These are phyloP conservation scores for Aspergillus baeticus DNA, from an alignment of 495 filamentous ascomycete species.

Conservation along the genomic window DNA sequence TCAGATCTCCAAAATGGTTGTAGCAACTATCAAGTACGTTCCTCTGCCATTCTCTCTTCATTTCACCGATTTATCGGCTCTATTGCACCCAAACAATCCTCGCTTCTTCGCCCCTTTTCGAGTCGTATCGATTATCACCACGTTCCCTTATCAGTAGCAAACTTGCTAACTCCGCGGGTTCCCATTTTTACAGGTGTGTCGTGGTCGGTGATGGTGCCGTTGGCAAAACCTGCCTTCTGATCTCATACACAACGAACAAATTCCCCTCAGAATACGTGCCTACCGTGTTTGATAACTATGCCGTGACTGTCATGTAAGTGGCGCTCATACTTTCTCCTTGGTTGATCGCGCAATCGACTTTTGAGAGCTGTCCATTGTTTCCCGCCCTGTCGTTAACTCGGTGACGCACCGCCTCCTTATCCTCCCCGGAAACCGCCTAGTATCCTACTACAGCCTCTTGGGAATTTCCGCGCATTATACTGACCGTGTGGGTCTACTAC, in stretches of 20 bases:
- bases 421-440: background rate
- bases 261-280: slow-evolving; percentile 99
- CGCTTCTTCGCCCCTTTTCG: slow-evolving; percentile 17
- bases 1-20: slow-evolving; percentile 32
- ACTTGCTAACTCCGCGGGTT: slow-evolving; percentile 25
- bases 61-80: slow-evolving; percentile 3
- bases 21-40: slow-evolving; percentile 40
- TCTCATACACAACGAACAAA: slow-evolving; percentile 99
- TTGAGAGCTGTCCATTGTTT: background rate
- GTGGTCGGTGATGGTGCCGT: slow-evolving; percentile 99
- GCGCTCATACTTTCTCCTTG: background rate
- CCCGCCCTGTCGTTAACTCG: background rate
- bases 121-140: background rate
- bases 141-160: slow-evolving; percentile 8
- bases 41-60: slow-evolving; percentile 18
- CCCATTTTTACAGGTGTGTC: slow-evolving; percentile 70
- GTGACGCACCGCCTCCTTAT: background rate
- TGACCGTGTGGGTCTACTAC: slow-evolving; percentile 3
- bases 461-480: background rate
- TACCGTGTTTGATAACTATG: slow-evolving; percentile 99
- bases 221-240: slow-evolving; percentile 97
- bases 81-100: background rate
- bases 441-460: background rate
- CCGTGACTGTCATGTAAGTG: slow-evolving; percentile 97
- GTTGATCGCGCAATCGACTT: background rate